Conservation (phyloP, 208 protist genomes). For the Trypanosoma vivax region DNA sequence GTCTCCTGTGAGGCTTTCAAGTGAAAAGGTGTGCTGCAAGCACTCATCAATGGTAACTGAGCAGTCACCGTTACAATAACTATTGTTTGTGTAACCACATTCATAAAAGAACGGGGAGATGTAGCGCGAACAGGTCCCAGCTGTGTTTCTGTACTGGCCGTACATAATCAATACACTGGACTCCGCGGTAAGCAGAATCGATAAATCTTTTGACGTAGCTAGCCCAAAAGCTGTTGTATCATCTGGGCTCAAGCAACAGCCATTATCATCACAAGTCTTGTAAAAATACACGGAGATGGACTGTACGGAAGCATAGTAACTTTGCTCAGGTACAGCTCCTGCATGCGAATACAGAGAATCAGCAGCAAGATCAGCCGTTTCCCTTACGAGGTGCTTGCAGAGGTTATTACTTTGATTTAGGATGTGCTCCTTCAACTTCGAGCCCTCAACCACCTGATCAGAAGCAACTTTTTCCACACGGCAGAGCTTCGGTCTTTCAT, state of each 20-base stretch:
- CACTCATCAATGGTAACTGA: slow-evolving; percentile 16
- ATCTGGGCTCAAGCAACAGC: too few species aligned
- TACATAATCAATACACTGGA: slow-evolving; percentile 4
- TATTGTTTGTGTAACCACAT: neutral
- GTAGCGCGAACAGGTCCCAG: too few species aligned
- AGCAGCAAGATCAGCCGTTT: too few species aligned
- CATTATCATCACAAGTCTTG: too few species aligned
- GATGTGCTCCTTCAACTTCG: neutral
- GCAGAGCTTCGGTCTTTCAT: neutral
- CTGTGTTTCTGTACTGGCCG: neutral
- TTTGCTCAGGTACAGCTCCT: too few species aligned
- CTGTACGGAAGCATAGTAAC: too few species aligned
- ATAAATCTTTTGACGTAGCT: too few species aligned
- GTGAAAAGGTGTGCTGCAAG: slow-evolving; percentile 9
- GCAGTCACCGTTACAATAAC: neutral
- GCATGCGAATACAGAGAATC: too few species aligned
- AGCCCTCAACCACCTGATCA: neutral
- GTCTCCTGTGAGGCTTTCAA: slow-evolving; percentile 51
- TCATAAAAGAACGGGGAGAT: neutral
- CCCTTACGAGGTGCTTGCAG: neutral
- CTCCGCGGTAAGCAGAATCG: too few species aligned
- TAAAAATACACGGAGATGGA: too few species aligned
- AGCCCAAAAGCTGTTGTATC: too few species aligned
- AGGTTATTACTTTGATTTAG: neutral
- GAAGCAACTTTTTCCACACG: slow-evolving; percentile 1